phyloP scores from a whole-genome alignment of 2,329 filamentous ascomycete species.

The Thielaviopsis euricoi region DNA sequence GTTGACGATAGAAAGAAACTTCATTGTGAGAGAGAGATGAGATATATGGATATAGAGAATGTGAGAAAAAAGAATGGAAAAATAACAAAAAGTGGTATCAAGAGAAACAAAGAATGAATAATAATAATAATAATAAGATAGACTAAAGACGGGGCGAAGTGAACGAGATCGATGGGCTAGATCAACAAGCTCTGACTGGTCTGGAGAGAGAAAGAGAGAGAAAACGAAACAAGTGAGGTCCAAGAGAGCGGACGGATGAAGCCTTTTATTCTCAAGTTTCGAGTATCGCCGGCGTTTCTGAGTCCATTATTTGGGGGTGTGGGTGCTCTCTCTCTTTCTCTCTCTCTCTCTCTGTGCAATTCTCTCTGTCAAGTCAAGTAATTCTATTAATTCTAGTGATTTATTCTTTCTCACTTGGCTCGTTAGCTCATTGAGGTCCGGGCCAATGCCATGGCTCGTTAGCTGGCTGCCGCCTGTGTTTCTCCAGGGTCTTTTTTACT shows the following conservation, averaged over 20 bases:
- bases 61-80: not conserved
- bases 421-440: not conserved
- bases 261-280: not conserved
- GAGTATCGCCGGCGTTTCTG: not conserved
- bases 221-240: not conserved
- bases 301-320: no score
- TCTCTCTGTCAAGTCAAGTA: no score
- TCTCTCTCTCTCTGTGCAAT: not conserved
- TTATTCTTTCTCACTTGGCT: not conserved
- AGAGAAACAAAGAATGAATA: not conserved
- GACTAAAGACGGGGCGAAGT: not conserved
- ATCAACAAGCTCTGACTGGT: slow-evolving; percentile 10
- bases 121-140: not conserved
- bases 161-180: not conserved
- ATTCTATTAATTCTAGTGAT: not conserved
- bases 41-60: not conserved
- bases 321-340: not conserved
- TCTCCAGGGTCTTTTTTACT: no score
- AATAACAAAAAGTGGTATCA: not conserved
- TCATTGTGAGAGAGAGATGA: no score
- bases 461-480: no score
- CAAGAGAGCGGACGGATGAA: not conserved
- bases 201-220: slow-evolving; percentile 2
- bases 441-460: not conserved
- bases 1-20: slow-evolving; percentile 7